These are phyloP conservation scores for Apocynum venetum DNA, from an alignment of 257 asterid species.

Conservation along the genomic window DNA sequence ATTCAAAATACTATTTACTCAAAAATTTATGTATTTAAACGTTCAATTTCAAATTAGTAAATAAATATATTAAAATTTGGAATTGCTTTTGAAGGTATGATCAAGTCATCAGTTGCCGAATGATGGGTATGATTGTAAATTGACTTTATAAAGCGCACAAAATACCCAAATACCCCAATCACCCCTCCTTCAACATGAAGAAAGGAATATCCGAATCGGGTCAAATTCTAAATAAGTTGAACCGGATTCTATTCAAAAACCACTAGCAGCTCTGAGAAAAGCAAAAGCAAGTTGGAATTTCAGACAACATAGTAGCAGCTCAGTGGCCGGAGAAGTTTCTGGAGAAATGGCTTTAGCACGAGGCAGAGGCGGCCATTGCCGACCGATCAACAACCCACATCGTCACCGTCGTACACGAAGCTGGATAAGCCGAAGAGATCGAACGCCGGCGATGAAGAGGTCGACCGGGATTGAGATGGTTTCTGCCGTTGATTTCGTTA, in stretches of 20 bases:
- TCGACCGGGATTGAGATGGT: conserved; percentile 66
- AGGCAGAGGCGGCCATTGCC: conserved; percentile 82
- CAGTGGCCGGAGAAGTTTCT: conserved; percentile 5
- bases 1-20: no score
- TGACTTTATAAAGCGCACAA: no score
- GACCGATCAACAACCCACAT: conserved; percentile 21
- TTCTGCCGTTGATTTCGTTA: conserved; percentile 62
- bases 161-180: no score
- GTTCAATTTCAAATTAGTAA: no score
- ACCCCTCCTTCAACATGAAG: conserved; percentile 11
- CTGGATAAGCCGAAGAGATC: conserved; percentile 65
- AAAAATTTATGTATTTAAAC: no score
- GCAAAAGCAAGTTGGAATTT: neutral
- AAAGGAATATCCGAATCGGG: conserved; percentile 13
- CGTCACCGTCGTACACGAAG: conserved; percentile 62
- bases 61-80: no score
- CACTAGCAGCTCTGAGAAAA: neutral
- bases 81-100: no score
- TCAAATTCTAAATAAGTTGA: neutral
- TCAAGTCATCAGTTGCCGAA: no score
- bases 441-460: conserved; percentile 32
- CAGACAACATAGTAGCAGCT: neutral
- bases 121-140: no score
- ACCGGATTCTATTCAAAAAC: neutral
- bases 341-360: conserved; percentile 51